Base-by-base conservation (phyloP, 305 asterid genomes). In the Andrographis paniculata region DNA sequence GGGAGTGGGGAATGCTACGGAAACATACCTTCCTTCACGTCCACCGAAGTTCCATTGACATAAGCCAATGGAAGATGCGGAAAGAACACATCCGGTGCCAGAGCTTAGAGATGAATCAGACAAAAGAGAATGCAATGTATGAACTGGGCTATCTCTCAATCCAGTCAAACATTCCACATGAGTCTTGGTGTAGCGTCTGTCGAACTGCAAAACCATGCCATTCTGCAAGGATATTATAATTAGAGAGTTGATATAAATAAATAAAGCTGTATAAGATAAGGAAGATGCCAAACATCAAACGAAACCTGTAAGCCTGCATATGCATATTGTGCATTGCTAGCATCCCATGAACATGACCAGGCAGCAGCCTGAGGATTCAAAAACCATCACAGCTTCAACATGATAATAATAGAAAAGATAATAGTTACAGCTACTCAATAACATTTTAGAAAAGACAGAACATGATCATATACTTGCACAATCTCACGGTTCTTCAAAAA, bases 251-350 rank as follows among this genome's bases (percentile, higher is more conserved):
- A 49, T 57, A 49, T 58, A 52, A 42, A 38, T 45, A 50, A 31
- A 39, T 23, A 63, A 20, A 17, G 48, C 16, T 6, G 24, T 35
- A 36, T 21, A 36, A 20, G 48, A 36, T 36, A 48, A 47, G 42
- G 35, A 8, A 51, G 17, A 49, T 42, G 47, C 47, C 37, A 46
- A 53, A 41, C 20, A 10, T 42, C 52, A 50, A 42, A n/a, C n/a
- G n/a, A n/a, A n/a, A 89, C 98, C 96, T 89, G 98, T 65, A 89
- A 72, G 58, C 98, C 98, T 1, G 95, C 77, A 60, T 89, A 86
- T 30, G 73, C 33, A 55, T 77, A 78, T 60, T 82, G 77, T 7
- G 84, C 58, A 74, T 62, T 58, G 67, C 63, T 38, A 43, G 46
- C 51, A 73, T 89, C 94, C 98, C 98, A 89, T 17, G 87, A 71